Evolutionary conservation across 306 rosid species (phyloP).

Genomic region (Luffa acutangula): DNA sequence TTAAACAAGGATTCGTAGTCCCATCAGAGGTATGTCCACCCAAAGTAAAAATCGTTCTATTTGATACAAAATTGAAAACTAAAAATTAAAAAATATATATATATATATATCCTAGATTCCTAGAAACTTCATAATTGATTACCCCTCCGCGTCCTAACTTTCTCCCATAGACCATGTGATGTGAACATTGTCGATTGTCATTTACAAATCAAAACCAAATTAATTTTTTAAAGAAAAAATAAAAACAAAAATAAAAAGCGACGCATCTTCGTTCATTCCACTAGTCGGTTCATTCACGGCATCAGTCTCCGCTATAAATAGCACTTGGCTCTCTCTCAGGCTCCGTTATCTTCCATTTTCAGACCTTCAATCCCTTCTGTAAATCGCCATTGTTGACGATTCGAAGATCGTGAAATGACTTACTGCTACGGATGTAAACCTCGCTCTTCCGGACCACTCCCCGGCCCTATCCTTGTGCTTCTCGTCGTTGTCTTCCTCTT

Average conservation of each 20-base stretch:
- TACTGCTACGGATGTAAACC: not conserved
- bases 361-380: not conserved
- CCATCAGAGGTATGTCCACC: too few species aligned
- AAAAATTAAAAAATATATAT: too few species aligned
- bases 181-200: not conserved
- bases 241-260: not conserved
- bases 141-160: not conserved
- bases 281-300: not conserved
- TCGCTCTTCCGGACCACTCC: constrained; percentile 11
- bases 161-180: not conserved
- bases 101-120: not conserved
- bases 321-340: not conserved
- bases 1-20: too few species aligned
- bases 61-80: too few species aligned
- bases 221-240: not conserved
- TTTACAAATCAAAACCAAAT: not conserved
- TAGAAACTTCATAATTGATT: not conserved
- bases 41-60: too few species aligned
- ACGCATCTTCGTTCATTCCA: not conserved
- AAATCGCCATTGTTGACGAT: not conserved
- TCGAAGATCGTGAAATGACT: not conserved
- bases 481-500: constrained; percentile 16
- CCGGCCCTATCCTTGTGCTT: constrained; percentile 29
- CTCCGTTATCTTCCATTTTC: not conserved
- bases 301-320: not conserved